Evolutionary conservation across 2,329 filamentous ascomycete species (phyloP).

Genomic region (Neopestalotiopsis clavispora): DNA sequence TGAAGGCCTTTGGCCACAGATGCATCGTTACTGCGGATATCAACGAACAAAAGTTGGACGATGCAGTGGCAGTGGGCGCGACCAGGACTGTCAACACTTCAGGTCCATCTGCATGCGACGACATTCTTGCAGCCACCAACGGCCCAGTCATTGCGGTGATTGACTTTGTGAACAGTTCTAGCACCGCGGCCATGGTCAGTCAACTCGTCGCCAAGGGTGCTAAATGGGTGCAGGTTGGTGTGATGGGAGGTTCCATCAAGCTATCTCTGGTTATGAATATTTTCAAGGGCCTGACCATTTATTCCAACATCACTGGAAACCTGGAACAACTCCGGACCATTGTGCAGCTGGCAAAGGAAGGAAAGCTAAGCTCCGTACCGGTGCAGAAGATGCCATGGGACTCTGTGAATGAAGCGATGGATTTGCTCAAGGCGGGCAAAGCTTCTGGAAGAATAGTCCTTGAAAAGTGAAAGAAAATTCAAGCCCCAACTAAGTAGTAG

Average conservation of each 20-base stretch:
- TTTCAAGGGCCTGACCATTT: slow-evolving; percentile 1
- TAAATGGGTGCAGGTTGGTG: slow-evolving; percentile 2
- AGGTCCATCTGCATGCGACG: background rate
- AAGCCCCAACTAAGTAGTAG: too few species aligned
- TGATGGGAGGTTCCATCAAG: slow-evolving; percentile 1
- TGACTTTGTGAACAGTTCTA: background rate
- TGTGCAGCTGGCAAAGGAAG: background rate
- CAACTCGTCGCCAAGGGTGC: background rate
- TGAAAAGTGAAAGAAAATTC: background rate
- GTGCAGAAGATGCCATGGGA: slow-evolving; percentile 3
- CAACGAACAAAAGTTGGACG: background rate
- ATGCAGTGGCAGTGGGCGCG: background rate
- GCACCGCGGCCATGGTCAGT: background rate
- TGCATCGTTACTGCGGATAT: background rate
- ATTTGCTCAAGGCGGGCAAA: background rate
- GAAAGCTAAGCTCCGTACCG: background rate
- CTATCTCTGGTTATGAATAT: slow-evolving; percentile 3
- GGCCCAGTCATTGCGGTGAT: slow-evolving; percentile 1
- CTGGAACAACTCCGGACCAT: background rate
- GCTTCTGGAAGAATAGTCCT: background rate
- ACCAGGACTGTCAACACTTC: slow-evolving; percentile 2
- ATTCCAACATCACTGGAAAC: background rate
- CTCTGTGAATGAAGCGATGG: slow-evolving; percentile 1
- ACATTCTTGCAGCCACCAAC: background rate
- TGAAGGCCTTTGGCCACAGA: background rate